Conservation (phyloP, 306 rosid genomes). For the Vigna angularis region DNA sequence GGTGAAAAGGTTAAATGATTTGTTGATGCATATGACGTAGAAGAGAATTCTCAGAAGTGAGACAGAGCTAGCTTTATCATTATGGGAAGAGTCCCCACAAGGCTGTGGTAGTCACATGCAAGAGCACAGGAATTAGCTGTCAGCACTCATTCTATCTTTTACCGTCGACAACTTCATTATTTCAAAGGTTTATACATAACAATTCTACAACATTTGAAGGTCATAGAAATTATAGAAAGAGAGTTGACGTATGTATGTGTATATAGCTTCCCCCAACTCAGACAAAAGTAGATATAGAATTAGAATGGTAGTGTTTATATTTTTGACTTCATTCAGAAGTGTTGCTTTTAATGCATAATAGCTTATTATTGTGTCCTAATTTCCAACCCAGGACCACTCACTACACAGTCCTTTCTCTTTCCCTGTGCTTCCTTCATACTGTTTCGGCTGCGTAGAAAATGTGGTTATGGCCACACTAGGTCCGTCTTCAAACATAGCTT, state of each 20-base stretch:
- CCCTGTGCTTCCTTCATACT: not conserved
- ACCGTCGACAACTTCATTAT: not conserved
- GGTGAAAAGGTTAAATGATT: conserved; percentile 44
- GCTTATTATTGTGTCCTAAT: not conserved
- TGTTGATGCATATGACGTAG: conserved; percentile 9
- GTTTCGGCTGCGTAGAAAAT: not conserved
- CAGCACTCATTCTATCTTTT: not conserved
- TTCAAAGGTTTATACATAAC: not conserved
- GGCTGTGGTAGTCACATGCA: conserved; percentile 37
- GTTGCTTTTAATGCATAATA: not conserved
- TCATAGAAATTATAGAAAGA: not conserved
- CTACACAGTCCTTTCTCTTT: not conserved
- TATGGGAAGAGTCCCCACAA: conserved; percentile 44
- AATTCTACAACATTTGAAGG: not conserved
- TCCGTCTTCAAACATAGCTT: not conserved
- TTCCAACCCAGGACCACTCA: not conserved
- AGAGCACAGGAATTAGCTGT: conserved; percentile 8
- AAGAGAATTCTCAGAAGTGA: conserved; percentile 1
- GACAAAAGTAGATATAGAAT: not conserved
- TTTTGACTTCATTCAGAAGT: not conserved
- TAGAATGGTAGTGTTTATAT: too few species aligned
- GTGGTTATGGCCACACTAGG: not conserved
- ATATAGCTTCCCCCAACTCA: not conserved
- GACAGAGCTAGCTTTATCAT: conserved; percentile 9
- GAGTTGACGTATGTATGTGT: not conserved